These are phyloP conservation scores for Lathyrus oleraceus DNA, from an alignment of 306 rosid genomes.

Conservation along the genomic window DNA sequence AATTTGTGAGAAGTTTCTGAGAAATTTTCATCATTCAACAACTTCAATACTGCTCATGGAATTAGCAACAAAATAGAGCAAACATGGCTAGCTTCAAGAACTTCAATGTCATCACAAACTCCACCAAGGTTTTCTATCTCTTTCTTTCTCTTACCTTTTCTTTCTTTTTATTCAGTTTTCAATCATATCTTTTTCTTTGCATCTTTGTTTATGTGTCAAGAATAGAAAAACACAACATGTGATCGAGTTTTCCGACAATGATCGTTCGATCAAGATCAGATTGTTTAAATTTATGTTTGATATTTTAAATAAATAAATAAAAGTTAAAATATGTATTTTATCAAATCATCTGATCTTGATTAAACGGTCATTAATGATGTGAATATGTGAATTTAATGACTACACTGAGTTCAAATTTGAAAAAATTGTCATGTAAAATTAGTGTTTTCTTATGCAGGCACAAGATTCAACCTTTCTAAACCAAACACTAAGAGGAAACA, in stretches of 20 bases:
- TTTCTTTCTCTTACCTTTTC: neutral
- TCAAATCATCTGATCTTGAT: too few relatives aligned
- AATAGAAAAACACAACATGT: neutral
- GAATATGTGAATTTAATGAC: too few relatives aligned
- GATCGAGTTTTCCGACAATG: too few relatives aligned
- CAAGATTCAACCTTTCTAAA: slow-evolving; percentile 37
- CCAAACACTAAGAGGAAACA: slow-evolving; percentile 27
- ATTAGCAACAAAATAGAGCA: slow-evolving; percentile 8
- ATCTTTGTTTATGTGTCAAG: neutral
- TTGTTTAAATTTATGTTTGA: too few relatives aligned
- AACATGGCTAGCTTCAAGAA: slow-evolving; percentile 29
- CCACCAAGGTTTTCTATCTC: slow-evolving; percentile 38
- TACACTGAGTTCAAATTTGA: neutral
- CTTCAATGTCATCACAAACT: neutral
- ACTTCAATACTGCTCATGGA: slow-evolving; percentile 1
- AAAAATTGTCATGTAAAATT: slow-evolving; percentile 3
- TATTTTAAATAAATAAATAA: too few relatives aligned
- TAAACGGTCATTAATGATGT: too few relatives aligned
- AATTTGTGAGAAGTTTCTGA: neutral
- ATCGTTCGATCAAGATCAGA: too few relatives aligned
- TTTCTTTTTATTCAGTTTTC: neutral
- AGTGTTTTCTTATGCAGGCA: slow-evolving; percentile 33
- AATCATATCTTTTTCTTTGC: neutral
- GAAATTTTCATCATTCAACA: slow-evolving; percentile 31
- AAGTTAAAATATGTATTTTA: too few relatives aligned